Conservation (phyloP, 495 filamentous ascomycete species). For the Parathielavia hyrcaniae region DNA sequence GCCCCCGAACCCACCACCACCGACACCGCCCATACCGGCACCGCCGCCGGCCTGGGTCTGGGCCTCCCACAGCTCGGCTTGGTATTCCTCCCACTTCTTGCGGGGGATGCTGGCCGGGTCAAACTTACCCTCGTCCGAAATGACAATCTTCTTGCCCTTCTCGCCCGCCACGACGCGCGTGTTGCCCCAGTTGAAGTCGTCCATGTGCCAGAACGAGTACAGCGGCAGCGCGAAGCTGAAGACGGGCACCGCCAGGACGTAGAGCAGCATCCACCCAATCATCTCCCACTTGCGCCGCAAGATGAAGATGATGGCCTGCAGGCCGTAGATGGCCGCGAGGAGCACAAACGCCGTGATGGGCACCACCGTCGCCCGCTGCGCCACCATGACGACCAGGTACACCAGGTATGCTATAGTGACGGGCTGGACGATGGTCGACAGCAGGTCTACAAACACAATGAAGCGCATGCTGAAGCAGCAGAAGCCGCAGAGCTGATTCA, state of each 20-base stretch:
- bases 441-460: conserved; percentile 87
- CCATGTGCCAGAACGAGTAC: conserved; percentile 99
- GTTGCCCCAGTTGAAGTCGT: conserved; percentile 98
- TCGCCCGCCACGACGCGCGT: conserved; percentile 97
- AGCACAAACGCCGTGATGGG: conserved; percentile 83
- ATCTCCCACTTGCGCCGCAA: conserved; percentile 95
- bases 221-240: conserved; percentile 87
- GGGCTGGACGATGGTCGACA: conserved; percentile 86
- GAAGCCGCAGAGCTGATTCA: conserved; percentile 95
- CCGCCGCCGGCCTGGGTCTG: conserved; percentile 50
- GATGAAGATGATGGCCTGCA: conserved; percentile 97
- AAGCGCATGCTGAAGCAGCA: conserved; percentile 99
- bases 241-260: conserved; percentile 84
- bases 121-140: conserved; percentile 97
- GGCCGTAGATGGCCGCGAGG: conserved; percentile 88
- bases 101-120: conserved; percentile 87
- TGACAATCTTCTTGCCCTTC: conserved; percentile 82
- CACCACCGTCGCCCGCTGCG: conserved; percentile 52
- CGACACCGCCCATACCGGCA: too few species aligned
- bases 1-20: too few species aligned
- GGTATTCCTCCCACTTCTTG: conserved; percentile 99
- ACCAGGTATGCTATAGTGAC: conserved; percentile 86
- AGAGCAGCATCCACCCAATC: conserved; percentile 98
- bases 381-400: conserved; percentile 77
- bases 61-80: conserved; percentile 88